Conservation (phyloP, 2,329 filamentous ascomycete genomes). For the Exophiala phaeomuriformis region DNA sequence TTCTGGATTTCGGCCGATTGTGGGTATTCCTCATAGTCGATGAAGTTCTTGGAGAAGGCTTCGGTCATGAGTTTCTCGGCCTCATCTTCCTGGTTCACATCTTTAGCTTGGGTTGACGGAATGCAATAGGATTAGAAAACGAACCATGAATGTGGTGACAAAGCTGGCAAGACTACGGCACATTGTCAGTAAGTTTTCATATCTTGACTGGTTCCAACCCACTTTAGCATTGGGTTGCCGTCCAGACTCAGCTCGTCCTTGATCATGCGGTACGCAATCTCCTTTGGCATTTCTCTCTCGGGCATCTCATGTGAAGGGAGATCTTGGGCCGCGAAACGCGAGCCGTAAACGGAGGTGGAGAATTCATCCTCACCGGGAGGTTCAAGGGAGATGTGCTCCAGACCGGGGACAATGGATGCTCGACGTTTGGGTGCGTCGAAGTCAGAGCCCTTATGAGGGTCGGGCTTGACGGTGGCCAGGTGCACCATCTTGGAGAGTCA, state of each 20-base stretch:
- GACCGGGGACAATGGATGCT: conserved; percentile 23
- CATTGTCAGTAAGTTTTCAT: conserved; percentile 2
- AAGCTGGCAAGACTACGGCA: conserved; percentile 70
- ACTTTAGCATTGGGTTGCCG: conserved; percentile 74
- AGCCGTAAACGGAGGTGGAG: conserved; percentile 80
- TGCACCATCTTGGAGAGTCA: conserved; percentile 35
- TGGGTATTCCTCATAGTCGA: conserved; percentile 79
- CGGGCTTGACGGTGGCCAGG: conserved; percentile 35
- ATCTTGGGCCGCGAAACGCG: conserved; percentile 70
- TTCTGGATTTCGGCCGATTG: conserved; percentile 81
- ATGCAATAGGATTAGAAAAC: conserved; percentile 16
- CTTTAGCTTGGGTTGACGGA: background rate
- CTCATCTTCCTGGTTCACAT: conserved; percentile 65
- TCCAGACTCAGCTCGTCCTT: conserved; percentile 89
- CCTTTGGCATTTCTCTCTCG: conserved; percentile 79
- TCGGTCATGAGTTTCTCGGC: conserved; percentile 94
- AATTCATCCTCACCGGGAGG: conserved; percentile 44
- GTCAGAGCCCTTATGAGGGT: conserved; percentile 21
- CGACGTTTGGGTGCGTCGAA: conserved; percentile 14
- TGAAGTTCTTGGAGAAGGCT: conserved; percentile 90
- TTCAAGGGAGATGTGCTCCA: conserved; percentile 35
- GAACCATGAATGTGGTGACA: conserved; percentile 91
- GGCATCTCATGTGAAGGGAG: conserved; percentile 81
- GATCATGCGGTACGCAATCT: conserved; percentile 95
- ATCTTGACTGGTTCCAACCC: conserved; percentile 10